Evolutionary conservation across 1,284 basidiomycete genomes (phyloP), one percentile per base, ranked within the genome.

Genomic region (Moniliophthora roreri): DNA sequence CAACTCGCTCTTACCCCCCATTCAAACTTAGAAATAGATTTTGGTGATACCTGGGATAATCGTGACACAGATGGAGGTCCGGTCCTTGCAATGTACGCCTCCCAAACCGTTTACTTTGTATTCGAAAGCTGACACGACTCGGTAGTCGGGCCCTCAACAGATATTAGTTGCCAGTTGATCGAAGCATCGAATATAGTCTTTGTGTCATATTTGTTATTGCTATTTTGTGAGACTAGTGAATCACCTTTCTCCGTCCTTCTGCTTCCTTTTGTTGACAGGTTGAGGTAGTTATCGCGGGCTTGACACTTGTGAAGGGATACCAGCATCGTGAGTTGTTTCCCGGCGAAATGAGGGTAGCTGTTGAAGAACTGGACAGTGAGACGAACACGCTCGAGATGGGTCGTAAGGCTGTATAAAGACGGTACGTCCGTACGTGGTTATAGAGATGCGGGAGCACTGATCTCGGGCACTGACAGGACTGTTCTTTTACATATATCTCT

Each of bases 201-300:
- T 34, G 56, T 71, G 15, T 69, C 70, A 1, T 78, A 74, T 53
- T 60, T 76, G 8, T 55, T 72, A n/a, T 60, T 78, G 4, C 61
- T 72, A 18, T 7, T 72, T 3, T 70, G 65, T 3, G 76, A 78
- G 62, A 76, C 73, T 2, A 64, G 75, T 76, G 46, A 37, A 70
- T 65, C 13, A 11, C 28, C 28, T 37, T 45, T 36, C 9, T 34
- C 37, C 50, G 24, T 2, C 18, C 38, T 28, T n/a, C 23, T 10
- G 18, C 13, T 34, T 18, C 7, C 10, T 11, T 16, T 11, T 53
- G 23, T 53, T 46, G 16, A 32, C 26, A n/a, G 16, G n/a, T 51
- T 24, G 16, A 36, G 32, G 6, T 46, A 77, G 76, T 64, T 10
- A 67, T 76, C 53, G 73, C 69, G 8, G 55, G 67, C 20, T 57